Percentiles rank a stretch among this genome's conserved stretches.
phyloP scores from a whole-genome alignment of 2,329 filamentous ascomycete genomes.

The Seiridium unicorne region DNA sequence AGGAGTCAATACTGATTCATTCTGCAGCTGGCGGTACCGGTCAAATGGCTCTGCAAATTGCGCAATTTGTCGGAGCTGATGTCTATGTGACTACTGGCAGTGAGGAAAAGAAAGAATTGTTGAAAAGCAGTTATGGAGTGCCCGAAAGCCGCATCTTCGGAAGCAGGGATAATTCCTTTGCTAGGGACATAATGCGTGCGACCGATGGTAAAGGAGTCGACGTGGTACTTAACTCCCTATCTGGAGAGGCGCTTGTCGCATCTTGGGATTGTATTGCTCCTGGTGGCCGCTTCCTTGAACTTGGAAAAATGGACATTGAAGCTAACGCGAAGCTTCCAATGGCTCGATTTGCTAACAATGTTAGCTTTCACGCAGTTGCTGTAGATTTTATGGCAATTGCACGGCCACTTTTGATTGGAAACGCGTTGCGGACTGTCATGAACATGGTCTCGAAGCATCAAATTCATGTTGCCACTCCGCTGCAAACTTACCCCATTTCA shows the following conservation, averaged over 20 bases:
- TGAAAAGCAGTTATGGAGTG: not conserved
- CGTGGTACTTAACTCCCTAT: slow-evolving; percentile 35
- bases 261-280: slow-evolving; percentile 42
- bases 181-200: slow-evolving; percentile 11
- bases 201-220: slow-evolving; percentile 13
- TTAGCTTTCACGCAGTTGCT: slow-evolving; percentile 23
- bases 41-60: too few relatives aligned
- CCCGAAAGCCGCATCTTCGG: not conserved
- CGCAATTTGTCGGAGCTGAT: not conserved
- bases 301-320: slow-evolving; percentile 41
- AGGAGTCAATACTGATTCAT: too few relatives aligned
- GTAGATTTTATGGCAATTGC: not conserved
- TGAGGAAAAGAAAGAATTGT: not conserved
- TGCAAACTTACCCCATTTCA: not conserved
- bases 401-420: not conserved
- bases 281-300: slow-evolving; percentile 43
- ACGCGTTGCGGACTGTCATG: not conserved
- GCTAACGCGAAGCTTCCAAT: slow-evolving; percentile 40
- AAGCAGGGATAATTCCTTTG: slow-evolving; percentile 5
- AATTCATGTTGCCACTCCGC: not conserved
- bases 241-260: slow-evolving; percentile 36
- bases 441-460: not conserved
- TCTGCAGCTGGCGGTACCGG: too few relatives aligned
- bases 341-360: slow-evolving; percentile 37
- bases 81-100: not conserved